Conservation (phyloP, 306 rosid species). For the Arachis stenosperma region DNA sequence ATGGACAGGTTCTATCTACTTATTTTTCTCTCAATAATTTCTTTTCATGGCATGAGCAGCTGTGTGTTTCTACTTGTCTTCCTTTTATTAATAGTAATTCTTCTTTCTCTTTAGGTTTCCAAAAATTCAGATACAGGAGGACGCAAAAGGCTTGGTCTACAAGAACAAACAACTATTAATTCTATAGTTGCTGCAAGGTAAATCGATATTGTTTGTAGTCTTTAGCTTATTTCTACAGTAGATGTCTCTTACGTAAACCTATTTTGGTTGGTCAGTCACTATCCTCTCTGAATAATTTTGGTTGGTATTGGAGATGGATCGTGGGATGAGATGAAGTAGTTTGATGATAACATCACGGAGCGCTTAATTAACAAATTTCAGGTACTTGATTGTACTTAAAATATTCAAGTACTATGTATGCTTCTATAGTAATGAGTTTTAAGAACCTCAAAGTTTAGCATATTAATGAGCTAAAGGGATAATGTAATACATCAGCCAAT, state of each 20-base stretch:
- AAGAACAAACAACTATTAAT: slow-evolving; percentile 77
- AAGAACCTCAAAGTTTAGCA: not conserved
- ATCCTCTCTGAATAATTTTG: slow-evolving; percentile 90
- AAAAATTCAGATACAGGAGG: slow-evolving; percentile 68
- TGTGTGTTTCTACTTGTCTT: slow-evolving; percentile 27
- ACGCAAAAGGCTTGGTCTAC: slow-evolving; percentile 64
- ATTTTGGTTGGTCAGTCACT: slow-evolving; percentile 55
- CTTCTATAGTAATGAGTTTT: slow-evolving; percentile 3
- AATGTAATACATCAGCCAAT: not conserved
- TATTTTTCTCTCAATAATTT: not conserved
- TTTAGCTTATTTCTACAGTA: slow-evolving; percentile 24
- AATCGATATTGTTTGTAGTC: slow-evolving; percentile 31
- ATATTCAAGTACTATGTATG: slow-evolving; percentile 18
- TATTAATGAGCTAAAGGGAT: slow-evolving; percentile 9
- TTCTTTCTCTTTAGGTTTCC: slow-evolving; percentile 57
- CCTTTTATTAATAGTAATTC: slow-evolving; percentile 7
- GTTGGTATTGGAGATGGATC: slow-evolving; percentile 99
- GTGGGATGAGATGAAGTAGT: slow-evolving; percentile 86
- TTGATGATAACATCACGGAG: slow-evolving; percentile 83
- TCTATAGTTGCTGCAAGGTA: slow-evolving; percentile 92
- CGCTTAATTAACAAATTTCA: slow-evolving; percentile 93
- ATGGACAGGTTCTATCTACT: slow-evolving; percentile 79
- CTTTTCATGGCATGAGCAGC: slow-evolving; percentile 5
- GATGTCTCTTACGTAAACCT: slow-evolving; percentile 34
- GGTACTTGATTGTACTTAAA: slow-evolving; percentile 50